A percentile compares a stretch with the other conserved stretches of the same genome.
These are phyloP conservation scores for Talaromyces albobiverticillius DNA, from an alignment of 2,329 filamentous ascomycete genomes.

Conservation along the genomic window DNA sequence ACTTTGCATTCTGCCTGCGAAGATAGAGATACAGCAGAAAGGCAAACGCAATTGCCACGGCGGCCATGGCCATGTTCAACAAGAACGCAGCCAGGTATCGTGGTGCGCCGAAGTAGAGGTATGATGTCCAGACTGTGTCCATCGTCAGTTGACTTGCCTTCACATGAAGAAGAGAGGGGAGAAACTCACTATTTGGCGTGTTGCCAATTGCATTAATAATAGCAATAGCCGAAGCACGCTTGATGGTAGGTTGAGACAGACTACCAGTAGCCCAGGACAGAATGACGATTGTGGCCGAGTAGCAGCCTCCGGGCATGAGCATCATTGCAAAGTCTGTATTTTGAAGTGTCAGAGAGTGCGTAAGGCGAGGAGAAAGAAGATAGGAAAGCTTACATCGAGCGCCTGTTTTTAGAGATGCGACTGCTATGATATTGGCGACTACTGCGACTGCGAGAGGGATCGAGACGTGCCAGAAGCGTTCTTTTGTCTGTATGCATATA, in stretches of 20 bases:
- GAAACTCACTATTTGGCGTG: constrained; percentile 17
- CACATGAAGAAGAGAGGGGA: background rate
- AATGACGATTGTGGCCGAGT: constrained; percentile 17
- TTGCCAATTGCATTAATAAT: constrained; percentile 19
- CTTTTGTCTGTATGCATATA: constrained; percentile 18
- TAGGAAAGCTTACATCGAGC: constrained; percentile 21
- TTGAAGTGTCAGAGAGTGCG: background rate
- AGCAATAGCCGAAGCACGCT: constrained; percentile 18
- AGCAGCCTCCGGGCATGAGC: constrained; percentile 22
- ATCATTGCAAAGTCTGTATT: constrained; percentile 31
- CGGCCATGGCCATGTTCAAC: constrained; percentile 21
- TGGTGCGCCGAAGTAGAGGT: constrained; percentile 23
- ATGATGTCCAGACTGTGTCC: constrained; percentile 20
- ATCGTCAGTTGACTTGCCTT: constrained; percentile 1
- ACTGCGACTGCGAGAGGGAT: constrained; percentile 25
- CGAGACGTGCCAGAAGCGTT: constrained; percentile 27
- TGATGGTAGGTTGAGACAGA: constrained; percentile 17
- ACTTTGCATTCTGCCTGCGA: constrained; percentile 21
- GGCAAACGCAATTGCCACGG: constrained; percentile 20
- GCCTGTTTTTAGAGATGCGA: constrained; percentile 25
- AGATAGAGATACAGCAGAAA: constrained; percentile 20
- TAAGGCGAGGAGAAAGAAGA: background rate
- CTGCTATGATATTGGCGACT: constrained; percentile 28
- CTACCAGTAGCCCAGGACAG: constrained; percentile 17
- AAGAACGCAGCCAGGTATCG: constrained; percentile 23